phyloP scores from a whole-genome alignment of 208 protist genomes.

The Wallacemonas sp. region DNA sequence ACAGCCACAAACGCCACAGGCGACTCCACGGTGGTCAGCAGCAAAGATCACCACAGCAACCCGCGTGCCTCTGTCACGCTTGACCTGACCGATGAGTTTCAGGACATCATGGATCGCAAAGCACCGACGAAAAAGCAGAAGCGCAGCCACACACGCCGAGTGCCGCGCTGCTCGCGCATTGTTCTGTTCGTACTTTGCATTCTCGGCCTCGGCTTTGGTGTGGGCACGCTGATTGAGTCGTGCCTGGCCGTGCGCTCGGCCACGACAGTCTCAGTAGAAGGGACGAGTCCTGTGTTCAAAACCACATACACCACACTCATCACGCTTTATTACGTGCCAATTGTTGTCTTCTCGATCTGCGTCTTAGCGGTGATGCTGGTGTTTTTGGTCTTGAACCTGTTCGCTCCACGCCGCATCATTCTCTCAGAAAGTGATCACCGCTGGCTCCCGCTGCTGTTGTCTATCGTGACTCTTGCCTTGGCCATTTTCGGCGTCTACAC shows the following conservation, averaged over 20 bases:
- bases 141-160: background rate
- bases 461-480: background rate
- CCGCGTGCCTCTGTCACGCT: background rate
- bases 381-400: background rate
- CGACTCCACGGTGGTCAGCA: background rate
- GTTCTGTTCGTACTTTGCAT: slow-evolving; percentile 34
- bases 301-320: background rate
- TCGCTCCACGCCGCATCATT: background rate
- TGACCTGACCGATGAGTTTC: background rate
- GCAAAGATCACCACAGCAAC: background rate
- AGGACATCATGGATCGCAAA: background rate
- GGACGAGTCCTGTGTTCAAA: background rate
- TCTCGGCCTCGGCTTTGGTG: slow-evolving; percentile 40
- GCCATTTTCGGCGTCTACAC: slow-evolving; percentile 3
- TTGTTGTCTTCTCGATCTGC: background rate
- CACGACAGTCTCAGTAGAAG: background rate
- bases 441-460: background rate
- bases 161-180: background rate
- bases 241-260: background rate
- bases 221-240: slow-evolving; percentile 24
- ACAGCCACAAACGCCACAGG: background rate
- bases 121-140: background rate
- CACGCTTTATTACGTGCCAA: background rate
- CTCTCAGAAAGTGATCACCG: background rate
- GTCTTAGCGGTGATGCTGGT: background rate